Conservation (phyloP, 129 eudicot genomes). For the Artemisia argyi region DNA sequence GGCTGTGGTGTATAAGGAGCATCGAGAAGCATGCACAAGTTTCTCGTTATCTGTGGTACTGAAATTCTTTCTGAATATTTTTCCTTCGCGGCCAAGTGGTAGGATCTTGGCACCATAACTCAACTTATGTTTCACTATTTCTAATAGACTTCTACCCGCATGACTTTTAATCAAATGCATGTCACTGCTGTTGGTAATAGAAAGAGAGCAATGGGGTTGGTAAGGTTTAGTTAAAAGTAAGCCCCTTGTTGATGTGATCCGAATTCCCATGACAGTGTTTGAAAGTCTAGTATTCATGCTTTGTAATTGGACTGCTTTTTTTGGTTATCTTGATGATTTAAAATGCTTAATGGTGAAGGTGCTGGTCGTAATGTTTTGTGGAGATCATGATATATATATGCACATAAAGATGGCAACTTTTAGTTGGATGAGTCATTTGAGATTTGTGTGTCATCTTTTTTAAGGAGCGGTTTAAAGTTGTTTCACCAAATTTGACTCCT, state of each 20-base stretch:
- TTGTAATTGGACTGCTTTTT: background rate
- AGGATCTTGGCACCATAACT: constrained; percentile 36
- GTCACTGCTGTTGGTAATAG: constrained; percentile 19
- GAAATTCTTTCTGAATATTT: constrained; percentile 28
- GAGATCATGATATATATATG: constrained; percentile 28
- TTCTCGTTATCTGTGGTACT: constrained; percentile 25
- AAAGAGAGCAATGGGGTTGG: background rate
- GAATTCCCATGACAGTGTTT: constrained; percentile 6
- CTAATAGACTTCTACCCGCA: constrained; percentile 12
- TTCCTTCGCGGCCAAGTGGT: constrained; percentile 23
- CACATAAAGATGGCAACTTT: constrained; percentile 15
- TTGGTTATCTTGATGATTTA: background rate
- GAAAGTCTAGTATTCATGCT: constrained; percentile 24
- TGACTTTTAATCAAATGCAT: constrained; percentile 19
- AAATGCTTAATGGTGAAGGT: constrained; percentile 10
- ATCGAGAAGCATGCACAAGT: constrained; percentile 31
- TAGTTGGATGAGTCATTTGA: constrained; percentile 30
- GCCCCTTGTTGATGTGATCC: constrained; percentile 29
- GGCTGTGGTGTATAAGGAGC: constrained; percentile 39
- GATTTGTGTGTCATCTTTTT: background rate
- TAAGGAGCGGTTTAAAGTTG: constrained; percentile 8
- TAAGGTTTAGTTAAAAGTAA: constrained; percentile 22
- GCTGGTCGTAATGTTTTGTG: background rate
- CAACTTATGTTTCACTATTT: constrained; percentile 42
- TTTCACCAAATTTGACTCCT: background rate